A percentile compares a stretch with the other conserved stretches of the same genome.
phyloP scores from a whole-genome alignment of 2,329 filamentous ascomycete genomes.

The Ceratocystis papillata region DNA sequence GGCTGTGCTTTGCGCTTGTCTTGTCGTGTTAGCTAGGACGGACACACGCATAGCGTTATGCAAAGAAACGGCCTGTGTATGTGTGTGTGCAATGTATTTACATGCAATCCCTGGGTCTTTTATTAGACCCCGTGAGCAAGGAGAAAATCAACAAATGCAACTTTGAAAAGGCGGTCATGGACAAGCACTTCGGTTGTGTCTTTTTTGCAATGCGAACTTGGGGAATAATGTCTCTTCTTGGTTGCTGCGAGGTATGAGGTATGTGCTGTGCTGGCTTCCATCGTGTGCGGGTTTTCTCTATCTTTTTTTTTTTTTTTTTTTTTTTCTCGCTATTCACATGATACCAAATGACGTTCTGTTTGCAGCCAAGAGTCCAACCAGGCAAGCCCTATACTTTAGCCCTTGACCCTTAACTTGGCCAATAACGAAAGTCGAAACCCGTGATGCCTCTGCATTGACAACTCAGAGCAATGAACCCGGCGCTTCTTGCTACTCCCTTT shows the following conservation, averaged over 20 bases:
- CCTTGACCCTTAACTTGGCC: neutral
- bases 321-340: neutral
- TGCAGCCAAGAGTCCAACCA: neutral
- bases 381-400: neutral
- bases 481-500: neutral
- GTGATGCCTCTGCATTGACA: neutral
- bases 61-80: neutral
- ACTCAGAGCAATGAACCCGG: neutral
- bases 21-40: too few species aligned
- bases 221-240: too few species aligned
- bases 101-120: neutral
- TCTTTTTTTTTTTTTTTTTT: too few species aligned
- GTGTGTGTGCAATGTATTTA: neutral
- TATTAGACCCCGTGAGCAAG: conserved; percentile 7
- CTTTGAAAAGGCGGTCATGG: conserved; percentile 11
- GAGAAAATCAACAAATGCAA: neutral
- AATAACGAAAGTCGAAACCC: neutral
- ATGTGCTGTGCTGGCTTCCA: neutral
- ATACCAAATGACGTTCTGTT: neutral
- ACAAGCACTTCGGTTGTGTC: conserved; percentile 1
- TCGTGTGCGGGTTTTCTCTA: neutral
- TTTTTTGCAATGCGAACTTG: neutral
- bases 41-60: neutral
- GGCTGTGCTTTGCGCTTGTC: too few species aligned
- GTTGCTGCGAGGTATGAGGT: neutral